These are phyloP conservation scores for Diaporthe citrichinensis DNA, from an alignment of 2,329 filamentous ascomycete species.

Conservation along the genomic window DNA sequence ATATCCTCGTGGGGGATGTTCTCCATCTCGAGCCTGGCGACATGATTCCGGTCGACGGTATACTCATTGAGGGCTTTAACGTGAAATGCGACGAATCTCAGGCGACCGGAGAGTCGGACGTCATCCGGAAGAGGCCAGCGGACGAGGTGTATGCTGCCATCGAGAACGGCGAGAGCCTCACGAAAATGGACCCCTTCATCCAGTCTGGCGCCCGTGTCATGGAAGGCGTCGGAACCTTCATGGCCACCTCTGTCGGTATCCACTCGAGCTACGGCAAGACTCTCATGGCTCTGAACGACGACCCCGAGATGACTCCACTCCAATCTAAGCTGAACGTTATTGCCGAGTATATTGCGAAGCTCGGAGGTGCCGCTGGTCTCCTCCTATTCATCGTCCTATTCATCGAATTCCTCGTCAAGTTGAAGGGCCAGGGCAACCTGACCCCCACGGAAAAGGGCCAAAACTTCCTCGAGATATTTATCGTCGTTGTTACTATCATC, in stretches of 20 bases:
- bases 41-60: slow-evolving; percentile 80
- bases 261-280: slow-evolving; percentile 84
- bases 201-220: slow-evolving; percentile 86
- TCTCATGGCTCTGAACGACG: slow-evolving; percentile 79
- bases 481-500: slow-evolving; percentile 84
- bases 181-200: slow-evolving; percentile 86
- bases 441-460: slow-evolving; percentile 83
- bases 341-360: slow-evolving; percentile 83
- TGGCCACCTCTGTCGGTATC: slow-evolving; percentile 80
- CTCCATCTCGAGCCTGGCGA: slow-evolving; percentile 82
- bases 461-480: slow-evolving; percentile 81
- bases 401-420: slow-evolving; percentile 84
- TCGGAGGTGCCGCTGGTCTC: slow-evolving; percentile 82
- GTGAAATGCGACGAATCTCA: slow-evolving; percentile 85
- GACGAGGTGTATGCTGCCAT: slow-evolving; percentile 80
- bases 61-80: slow-evolving; percentile 80
- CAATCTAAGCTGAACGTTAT: slow-evolving; percentile 83
- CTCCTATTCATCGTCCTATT: slow-evolving; percentile 87
- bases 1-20: slow-evolving; percentile 79
- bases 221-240: slow-evolving; percentile 81
- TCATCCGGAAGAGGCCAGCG: slow-evolving; percentile 76
- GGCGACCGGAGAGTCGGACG: slow-evolving; percentile 83
- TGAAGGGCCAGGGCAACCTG: slow-evolving; percentile 63
- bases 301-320: slow-evolving; percentile 81
- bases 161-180: slow-evolving; percentile 73